A percentile compares a stretch with the other conserved stretches of the same genome.
Conservation (phyloP, 2,329 filamentous ascomycete genomes). For the Talaromyces rugulosus region DNA sequence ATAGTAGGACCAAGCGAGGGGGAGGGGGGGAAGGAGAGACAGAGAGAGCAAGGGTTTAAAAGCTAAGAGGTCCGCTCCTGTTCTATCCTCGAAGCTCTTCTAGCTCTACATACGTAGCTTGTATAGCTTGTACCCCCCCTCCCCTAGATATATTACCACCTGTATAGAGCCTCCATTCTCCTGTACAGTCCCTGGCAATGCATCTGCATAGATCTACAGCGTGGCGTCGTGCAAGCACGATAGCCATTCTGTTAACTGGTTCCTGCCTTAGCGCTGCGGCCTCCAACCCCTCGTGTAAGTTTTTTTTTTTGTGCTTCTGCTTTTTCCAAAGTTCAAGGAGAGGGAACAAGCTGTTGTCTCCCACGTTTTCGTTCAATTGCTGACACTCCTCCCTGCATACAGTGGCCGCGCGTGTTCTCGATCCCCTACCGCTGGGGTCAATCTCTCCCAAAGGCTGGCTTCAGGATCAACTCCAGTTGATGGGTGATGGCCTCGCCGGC, state of each 20-base stretch:
- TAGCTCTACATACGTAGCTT: not conserved
- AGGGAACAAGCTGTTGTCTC: not conserved
- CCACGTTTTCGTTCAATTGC: not conserved
- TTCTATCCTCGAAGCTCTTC: not conserved
- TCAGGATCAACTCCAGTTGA: slow-evolving; percentile 45
- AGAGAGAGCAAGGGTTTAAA: slow-evolving; percentile 6
- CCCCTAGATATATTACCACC: not conserved
- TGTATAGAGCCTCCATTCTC: not conserved
- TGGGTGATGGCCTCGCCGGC: slow-evolving; percentile 50
- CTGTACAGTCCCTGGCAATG: not conserved
- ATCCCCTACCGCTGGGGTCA: slow-evolving; percentile 43
- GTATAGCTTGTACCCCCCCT: not conserved
- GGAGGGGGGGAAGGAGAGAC: not conserved
- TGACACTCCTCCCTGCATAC: not conserved
- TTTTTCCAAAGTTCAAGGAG: not conserved
- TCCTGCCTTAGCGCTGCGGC: slow-evolving; percentile 2
- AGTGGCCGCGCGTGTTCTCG: slow-evolving; percentile 12
- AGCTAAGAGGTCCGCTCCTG: not conserved
- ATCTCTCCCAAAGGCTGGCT: slow-evolving; percentile 52
- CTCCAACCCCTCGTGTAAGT: slow-evolving; percentile 1
- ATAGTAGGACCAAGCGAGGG: not conserved
- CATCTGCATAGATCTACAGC: slow-evolving; percentile 1
- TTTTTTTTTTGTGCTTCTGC: not conserved
- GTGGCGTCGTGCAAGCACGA: not conserved
- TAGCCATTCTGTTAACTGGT: not conserved